Conservation (phyloP, 2,329 filamentous ascomycete genomes). For the Colletotrichum acutatum region DNA sequence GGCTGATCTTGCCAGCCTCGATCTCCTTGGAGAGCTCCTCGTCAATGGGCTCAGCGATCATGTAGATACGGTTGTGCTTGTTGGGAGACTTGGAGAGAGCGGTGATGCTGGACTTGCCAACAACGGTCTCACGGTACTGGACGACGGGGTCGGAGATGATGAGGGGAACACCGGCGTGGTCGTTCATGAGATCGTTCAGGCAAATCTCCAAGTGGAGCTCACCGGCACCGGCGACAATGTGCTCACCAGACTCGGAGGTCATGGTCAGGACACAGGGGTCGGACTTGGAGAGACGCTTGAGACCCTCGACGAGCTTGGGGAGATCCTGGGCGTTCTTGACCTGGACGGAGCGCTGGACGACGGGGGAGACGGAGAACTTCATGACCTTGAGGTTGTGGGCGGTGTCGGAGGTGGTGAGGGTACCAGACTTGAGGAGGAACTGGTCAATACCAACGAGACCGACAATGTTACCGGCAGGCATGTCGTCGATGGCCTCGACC, state of each 20-base stretch:
- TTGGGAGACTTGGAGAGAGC: slow-evolving; percentile 99
- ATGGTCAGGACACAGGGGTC: slow-evolving; percentile 96
- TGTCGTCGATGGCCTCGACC: slow-evolving; percentile 98
- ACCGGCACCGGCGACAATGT: slow-evolving; percentile 98
- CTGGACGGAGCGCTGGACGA: slow-evolving; percentile 98
- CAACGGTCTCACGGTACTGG: slow-evolving; percentile 97
- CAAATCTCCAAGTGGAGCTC: slow-evolving; percentile 99
- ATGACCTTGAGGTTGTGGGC: slow-evolving; percentile 99
- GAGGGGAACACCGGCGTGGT: slow-evolving; percentile 98
- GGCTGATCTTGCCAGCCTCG: slow-evolving; percentile 89
- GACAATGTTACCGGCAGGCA: slow-evolving; percentile 99
- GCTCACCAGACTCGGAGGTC: slow-evolving; percentile 94
- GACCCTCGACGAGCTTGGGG: slow-evolving; percentile 99
- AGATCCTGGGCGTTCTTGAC: slow-evolving; percentile 99
- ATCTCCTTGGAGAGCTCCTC: slow-evolving; percentile 95
- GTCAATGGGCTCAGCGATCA: slow-evolving; percentile 87
- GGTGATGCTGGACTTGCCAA: slow-evolving; percentile 86
- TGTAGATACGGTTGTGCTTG: slow-evolving; percentile 99
- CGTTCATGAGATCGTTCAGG: slow-evolving; percentile 99
- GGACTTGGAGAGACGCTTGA: slow-evolving; percentile 99
- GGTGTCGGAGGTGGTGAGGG: slow-evolving; percentile 94
- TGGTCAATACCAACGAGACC: slow-evolving; percentile 99
- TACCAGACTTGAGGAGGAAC: slow-evolving; percentile 99
- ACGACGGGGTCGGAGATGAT: slow-evolving; percentile 98
- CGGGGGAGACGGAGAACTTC: slow-evolving; percentile 99